phyloP scores from a whole-genome alignment of 495 filamentous ascomycete genomes.

The Aspergillus leporis region DNA sequence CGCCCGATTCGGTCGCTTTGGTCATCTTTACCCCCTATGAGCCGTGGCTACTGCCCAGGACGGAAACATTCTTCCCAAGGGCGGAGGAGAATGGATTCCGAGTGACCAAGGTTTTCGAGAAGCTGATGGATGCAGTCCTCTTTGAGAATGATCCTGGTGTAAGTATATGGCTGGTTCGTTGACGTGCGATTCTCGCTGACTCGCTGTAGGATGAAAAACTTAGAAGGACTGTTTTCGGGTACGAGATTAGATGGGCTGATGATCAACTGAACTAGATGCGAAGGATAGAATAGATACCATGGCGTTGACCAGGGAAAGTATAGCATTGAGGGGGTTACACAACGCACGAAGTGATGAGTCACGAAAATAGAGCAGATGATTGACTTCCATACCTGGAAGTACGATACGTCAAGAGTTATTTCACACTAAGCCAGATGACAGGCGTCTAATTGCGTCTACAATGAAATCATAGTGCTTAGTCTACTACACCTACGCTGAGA shows the following conservation, averaged over 20 bases:
- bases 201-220: conserved; percentile 61
- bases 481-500: too few species aligned
- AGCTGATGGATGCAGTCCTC: conserved; percentile 77
- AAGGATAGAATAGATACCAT: not conserved
- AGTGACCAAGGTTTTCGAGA: conserved; percentile 78
- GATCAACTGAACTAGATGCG: conserved; percentile 31
- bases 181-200: conserved; percentile 16
- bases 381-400: not conserved
- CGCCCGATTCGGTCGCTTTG: conserved; percentile 60
- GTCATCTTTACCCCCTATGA: conserved; percentile 95
- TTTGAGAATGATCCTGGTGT: conserved; percentile 85
- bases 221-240: conserved; percentile 79
- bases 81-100: conserved; percentile 65
- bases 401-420: not conserved
- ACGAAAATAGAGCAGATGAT: not conserved
- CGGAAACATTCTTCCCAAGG: conserved; percentile 81
- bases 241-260: conserved; percentile 54
- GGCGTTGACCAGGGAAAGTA: not conserved
- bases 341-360: not conserved
- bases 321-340: not conserved
- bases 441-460: too few species aligned
- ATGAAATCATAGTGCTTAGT: too few species aligned
- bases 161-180: conserved; percentile 23
- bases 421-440: too few species aligned
- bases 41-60: conserved; percentile 82